Conservation (phyloP, 2,329 filamentous ascomycete species). For the Colletotrichum limetticola region DNA sequence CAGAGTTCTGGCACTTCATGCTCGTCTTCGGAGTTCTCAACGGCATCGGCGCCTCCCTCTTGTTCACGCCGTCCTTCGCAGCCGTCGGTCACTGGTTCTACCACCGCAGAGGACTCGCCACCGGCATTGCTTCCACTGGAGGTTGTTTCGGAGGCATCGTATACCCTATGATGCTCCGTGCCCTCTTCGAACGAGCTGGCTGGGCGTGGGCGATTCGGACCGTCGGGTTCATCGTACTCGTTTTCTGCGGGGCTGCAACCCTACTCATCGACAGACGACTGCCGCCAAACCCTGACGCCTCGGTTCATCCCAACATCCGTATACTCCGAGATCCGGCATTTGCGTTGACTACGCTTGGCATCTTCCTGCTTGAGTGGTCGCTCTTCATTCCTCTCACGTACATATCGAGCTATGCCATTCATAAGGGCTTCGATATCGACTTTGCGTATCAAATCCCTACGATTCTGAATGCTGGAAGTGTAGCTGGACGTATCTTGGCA, state of each 20-base stretch:
- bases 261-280: conserved; percentile 67
- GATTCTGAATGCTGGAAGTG: conserved; percentile 83
- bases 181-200: neutral
- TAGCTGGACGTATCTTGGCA: conserved; percentile 80
- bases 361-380: conserved; percentile 79
- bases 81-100: conserved; percentile 79
- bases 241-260: conserved; percentile 56
- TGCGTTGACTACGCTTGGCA: conserved; percentile 69
- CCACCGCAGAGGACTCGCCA: conserved; percentile 78
- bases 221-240: conserved; percentile 59
- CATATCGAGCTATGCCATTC: conserved; percentile 78
- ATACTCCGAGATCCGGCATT: conserved; percentile 74
- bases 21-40: conserved; percentile 80
- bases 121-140: conserved; percentile 82
- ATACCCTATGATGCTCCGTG: conserved; percentile 66
- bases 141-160: conserved; percentile 76
- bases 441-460: conserved; percentile 84
- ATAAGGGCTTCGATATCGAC: conserved; percentile 68
- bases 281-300: conserved; percentile 68
- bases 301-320: conserved; percentile 68
- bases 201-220: conserved; percentile 58
- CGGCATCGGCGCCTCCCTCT: conserved; percentile 78
- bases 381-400: conserved; percentile 85
- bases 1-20: conserved; percentile 86
- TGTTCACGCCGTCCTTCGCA: conserved; percentile 86